These are phyloP conservation scores for Xylariaceae sp. DNA, from an alignment of 2,329 filamentous ascomycete genomes.

Conservation along the genomic window DNA sequence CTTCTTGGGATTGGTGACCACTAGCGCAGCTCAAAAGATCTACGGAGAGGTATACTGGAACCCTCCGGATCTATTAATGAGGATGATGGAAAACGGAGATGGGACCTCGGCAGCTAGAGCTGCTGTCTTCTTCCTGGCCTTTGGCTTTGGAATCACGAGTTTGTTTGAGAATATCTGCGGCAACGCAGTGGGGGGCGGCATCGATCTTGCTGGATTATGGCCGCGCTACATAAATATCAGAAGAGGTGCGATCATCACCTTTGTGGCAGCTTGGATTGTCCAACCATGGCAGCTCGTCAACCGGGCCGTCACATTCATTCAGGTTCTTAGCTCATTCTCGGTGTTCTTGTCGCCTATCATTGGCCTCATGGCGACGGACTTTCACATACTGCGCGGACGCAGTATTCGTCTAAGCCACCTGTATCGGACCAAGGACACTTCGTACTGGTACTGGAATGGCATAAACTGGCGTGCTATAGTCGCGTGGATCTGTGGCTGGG, in stretches of 20 bases:
- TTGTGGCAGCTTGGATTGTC: conserved; percentile 34
- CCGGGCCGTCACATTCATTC: conserved; percentile 34
- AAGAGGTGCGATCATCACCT: conserved; percentile 36
- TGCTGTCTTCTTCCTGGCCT: conserved; percentile 36
- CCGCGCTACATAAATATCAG: conserved; percentile 38
- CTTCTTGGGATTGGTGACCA: conserved; percentile 46
- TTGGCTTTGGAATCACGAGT: conserved; percentile 44
- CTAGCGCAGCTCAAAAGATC: conserved; percentile 46
- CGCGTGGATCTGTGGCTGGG: conserved; percentile 48
- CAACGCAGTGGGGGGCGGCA: conserved; percentile 35
- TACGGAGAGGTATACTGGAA: conserved; percentile 52
- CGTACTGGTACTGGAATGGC: conserved; percentile 48
- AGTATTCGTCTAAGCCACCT: conserved; percentile 42
- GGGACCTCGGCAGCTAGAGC: conserved; percentile 38
- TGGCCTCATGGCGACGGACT: conserved; percentile 42
- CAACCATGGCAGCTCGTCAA: conserved; percentile 40
- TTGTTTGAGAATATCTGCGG: conserved; percentile 47
- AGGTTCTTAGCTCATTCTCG: conserved; percentile 43
- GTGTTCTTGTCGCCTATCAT: conserved; percentile 43
- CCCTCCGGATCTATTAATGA: conserved; percentile 47
- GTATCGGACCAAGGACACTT: conserved; percentile 35
- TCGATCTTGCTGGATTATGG: conserved; percentile 36
- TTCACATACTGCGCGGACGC: conserved; percentile 39
- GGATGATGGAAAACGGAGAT: conserved; percentile 48
- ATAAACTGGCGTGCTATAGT: conserved; percentile 47